phyloP scores from a whole-genome alignment of 495 filamentous ascomycete genomes.

The Penicillium herquei region DNA sequence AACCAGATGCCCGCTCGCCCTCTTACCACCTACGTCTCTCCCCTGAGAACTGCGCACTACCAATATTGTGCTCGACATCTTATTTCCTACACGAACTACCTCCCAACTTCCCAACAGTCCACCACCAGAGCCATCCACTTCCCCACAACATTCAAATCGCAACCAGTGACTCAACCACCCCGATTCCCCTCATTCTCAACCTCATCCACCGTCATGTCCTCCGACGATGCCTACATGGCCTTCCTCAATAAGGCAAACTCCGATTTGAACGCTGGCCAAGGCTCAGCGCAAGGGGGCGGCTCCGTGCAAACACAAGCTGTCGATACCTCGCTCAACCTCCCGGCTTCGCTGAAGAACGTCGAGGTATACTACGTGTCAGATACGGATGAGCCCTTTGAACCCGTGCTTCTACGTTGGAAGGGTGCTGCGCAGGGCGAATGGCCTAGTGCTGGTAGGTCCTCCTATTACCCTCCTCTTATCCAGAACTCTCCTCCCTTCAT shows the following conservation, averaged over 20 bases:
- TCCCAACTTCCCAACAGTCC: not conserved
- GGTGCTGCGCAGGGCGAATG: conserved; percentile 50
- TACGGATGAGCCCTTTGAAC: conserved; percentile 79
- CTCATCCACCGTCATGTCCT: conserved; percentile 54
- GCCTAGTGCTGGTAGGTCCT: conserved; percentile 59
- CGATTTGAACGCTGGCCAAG: conserved; percentile 52
- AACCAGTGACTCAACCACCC: not conserved
- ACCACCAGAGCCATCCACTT: not conserved
- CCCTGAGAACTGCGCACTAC: not conserved
- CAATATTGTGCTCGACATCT: not conserved
- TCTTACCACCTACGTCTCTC: not conserved
- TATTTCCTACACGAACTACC: not conserved
- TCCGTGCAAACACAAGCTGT: conserved; percentile 49
- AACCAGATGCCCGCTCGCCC: conserved; percentile 4
- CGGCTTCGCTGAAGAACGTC: conserved; percentile 52
- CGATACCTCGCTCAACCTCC: conserved; percentile 49
- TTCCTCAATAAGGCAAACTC: conserved; percentile 85
- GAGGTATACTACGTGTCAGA: conserved; percentile 74
- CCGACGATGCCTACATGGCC: conserved; percentile 75
- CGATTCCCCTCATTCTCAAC: conserved; percentile 20
- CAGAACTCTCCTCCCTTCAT: conserved; percentile 8
- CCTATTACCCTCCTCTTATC: not conserved
- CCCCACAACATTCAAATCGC: conserved; percentile 10
- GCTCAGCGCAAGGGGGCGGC: conserved; percentile 23
- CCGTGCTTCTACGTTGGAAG: conserved; percentile 64